Evolutionary conservation across 2,329 filamentous ascomycete species (phyloP).

Genomic region (Biscogniauxia sp.): DNA sequence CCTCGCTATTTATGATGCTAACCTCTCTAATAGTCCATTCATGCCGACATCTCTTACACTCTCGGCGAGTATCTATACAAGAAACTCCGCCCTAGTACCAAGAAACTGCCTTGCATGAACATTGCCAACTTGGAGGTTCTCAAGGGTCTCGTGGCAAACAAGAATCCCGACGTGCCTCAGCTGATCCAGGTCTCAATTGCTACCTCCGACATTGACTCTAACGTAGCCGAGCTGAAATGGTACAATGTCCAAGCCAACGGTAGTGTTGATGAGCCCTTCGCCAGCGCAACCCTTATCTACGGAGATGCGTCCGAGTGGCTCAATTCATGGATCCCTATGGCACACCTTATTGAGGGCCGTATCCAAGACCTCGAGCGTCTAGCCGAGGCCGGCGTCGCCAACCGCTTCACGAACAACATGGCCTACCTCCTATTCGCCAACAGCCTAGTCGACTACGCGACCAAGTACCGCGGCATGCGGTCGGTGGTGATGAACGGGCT

Average conservation of each 20-base stretch:
- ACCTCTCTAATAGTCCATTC: constrained; percentile 37
- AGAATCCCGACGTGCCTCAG: constrained; percentile 28
- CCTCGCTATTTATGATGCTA: constrained; percentile 8
- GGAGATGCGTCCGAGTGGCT: constrained; percentile 52
- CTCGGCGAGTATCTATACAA: constrained; percentile 58
- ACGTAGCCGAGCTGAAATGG: constrained; percentile 44
- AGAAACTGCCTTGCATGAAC: constrained; percentile 35
- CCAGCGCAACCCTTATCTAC: constrained; percentile 50
- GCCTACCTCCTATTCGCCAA: constrained; percentile 53
- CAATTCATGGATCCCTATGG: constrained; percentile 52
- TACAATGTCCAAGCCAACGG: constrained; percentile 37
- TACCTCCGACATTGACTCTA: constrained; percentile 43
- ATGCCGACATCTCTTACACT: constrained; percentile 65
- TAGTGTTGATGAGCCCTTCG: constrained; percentile 36
- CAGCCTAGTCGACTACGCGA: constrained; percentile 38
- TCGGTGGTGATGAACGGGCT: constrained; percentile 36
- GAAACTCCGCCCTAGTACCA: constrained; percentile 45
- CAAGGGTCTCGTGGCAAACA: constrained; percentile 34
- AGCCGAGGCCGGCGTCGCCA: constrained; percentile 54
- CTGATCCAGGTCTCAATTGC: constrained; percentile 30
- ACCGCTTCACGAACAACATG: constrained; percentile 60
- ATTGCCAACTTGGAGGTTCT: constrained; percentile 38
- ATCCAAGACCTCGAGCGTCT: constrained; percentile 46
- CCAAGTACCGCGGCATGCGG: constrained; percentile 39
- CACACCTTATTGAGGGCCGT: constrained; percentile 55